Evolutionary conservation across 176 grass and related monocot species (phyloP), one percentile per base, ranked within the genome.

Genomic region (Calamus simplicifolius): DNA sequence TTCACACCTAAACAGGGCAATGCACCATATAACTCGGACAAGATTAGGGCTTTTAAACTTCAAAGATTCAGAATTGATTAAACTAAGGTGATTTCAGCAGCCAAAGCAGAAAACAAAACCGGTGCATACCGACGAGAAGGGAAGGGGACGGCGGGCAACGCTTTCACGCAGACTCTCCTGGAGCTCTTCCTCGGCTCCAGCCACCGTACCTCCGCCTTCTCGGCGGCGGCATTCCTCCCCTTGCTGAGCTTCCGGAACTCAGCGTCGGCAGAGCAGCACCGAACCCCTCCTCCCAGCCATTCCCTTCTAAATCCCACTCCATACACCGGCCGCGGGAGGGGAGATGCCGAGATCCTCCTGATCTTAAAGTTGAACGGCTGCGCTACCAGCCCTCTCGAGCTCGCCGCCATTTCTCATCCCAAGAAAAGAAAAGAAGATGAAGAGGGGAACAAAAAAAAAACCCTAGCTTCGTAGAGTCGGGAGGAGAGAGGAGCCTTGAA

Each of bases 331-430:
- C 52, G 49, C 72, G 23, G 3, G 29, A 65, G 27, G 19, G 30
- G 68, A 27, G 71, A 55, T 59, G 65, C 73, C 15, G n/a, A 43
- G 16, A 57, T 29, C 25, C 61, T 61, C 27, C 52, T 58, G 18
- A 67, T 59, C 25, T 59, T 61, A 70, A 84, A 61, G 71, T 83
- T 67, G 81, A 84, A 77, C 25, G 83, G 74, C 56, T 71, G 78
- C 48, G 75, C 62, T 10, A 35, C 68, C 51, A 96, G 68, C 43
- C 81, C 84, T 51, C 75, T 78, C 62, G 92, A 72, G 72, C 75
- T 84, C 29, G 73, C 80, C 57, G 81, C 81, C 92, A 97, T 97
- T 71, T 66, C 64, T 55, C 25, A 35, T 51, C 27, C 29, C 2
- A 7, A 63, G 50, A 54, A 59, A 52, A 58, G 60, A 61, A 57